These are phyloP conservation scores for Globisporangium radiosum DNA, from an alignment of 352 stramenopile genomes.

Conservation along the genomic window DNA sequence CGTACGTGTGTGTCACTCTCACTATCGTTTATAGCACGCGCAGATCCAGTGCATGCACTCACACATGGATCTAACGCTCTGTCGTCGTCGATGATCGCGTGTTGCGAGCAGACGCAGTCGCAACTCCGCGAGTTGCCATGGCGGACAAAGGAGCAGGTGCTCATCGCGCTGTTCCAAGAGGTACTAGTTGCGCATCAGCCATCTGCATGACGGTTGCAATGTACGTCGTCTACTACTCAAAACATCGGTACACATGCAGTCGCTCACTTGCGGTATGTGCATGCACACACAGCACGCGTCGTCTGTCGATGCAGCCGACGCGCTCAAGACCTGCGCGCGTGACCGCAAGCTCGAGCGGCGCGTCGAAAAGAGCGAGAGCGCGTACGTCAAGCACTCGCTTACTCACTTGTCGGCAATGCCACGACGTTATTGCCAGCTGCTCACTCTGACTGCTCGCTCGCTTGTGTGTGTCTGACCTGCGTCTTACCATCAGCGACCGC, in stretches of 20 bases:
- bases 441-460: too few species aligned
- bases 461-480: too few species aligned
- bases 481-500: slow-evolving; percentile 22
- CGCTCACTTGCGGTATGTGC: neutral
- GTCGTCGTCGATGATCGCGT: neutral
- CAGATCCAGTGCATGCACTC: neutral
- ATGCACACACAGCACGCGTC: slow-evolving; percentile 29
- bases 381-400: slow-evolving; percentile 6
- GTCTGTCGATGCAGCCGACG: slow-evolving; percentile 24
- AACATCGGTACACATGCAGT: neutral
- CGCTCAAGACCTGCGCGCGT: slow-evolving; percentile 21
- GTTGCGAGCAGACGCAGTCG: slow-evolving; percentile 20
- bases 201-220: too few species aligned
- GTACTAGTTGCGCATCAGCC: slow-evolving; percentile 7
- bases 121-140: slow-evolving; percentile 45
- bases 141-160: slow-evolving; percentile 35
- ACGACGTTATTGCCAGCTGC: too few species aligned
- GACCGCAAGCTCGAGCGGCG: slow-evolving; percentile 42
- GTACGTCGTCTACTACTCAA: too few species aligned
- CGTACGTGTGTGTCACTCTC: slow-evolving; percentile 8
- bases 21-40: neutral
- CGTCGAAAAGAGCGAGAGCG: slow-evolving; percentile 36
- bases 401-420: neutral
- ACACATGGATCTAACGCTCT: neutral
- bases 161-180: slow-evolving; percentile 48